Evolutionary conservation across 176 grass and related monocot genomes (phyloP).

Genomic region (Alloteropsis semialata): DNA sequence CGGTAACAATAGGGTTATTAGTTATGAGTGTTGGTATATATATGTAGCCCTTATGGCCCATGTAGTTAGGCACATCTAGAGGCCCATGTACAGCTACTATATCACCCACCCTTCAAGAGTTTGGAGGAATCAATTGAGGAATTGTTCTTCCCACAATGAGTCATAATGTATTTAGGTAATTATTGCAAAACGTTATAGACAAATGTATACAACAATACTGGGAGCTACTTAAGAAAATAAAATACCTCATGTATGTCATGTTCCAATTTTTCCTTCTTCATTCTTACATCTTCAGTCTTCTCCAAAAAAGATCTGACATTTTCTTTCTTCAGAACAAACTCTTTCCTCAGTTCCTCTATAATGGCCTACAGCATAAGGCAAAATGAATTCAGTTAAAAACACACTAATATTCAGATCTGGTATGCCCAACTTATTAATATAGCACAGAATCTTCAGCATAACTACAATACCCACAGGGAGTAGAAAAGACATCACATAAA

Average conservation of each 20-base stretch:
- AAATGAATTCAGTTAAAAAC: neutral
- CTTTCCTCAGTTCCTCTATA: conserved; percentile 62
- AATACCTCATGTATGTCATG: conserved; percentile 55
- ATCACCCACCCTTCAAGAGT: too few species aligned
- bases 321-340: conserved; percentile 50
- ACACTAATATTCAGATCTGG: neutral
- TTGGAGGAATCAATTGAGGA: too few species aligned
- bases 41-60: too few species aligned
- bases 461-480: neutral
- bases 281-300: conserved; percentile 61
- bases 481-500: neutral
- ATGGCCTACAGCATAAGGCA: conserved; percentile 42
- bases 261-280: conserved; percentile 45
- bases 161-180: neutral
- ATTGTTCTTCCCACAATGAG: too few species aligned
- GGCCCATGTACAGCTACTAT: too few species aligned
- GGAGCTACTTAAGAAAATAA: conserved; percentile 14
- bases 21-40: too few species aligned
- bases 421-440: neutral
- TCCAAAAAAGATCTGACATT: conserved; percentile 50
- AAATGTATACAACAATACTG: neutral
- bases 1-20: neutral
- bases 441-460: conserved; percentile 13
- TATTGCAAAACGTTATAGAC: neutral
- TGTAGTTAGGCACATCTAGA: too few species aligned